Evolutionary conservation across 495 filamentous ascomycete genomes (phyloP), one percentile per base, ranked within the genome.

Genomic region (Trichoderma orchidacearum): DNA sequence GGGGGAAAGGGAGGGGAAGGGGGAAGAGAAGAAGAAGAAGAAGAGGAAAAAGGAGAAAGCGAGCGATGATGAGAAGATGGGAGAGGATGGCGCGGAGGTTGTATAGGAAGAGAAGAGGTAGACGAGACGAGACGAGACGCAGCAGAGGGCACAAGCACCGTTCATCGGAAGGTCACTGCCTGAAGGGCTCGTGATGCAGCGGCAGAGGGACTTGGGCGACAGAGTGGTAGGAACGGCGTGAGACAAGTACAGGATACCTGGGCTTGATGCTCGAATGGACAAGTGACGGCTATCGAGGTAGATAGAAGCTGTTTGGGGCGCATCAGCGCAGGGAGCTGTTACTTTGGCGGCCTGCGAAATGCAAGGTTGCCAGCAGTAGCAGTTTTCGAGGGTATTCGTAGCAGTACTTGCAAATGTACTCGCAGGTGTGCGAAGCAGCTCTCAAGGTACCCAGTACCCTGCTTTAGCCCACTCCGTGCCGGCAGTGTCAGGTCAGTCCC

Each of bases 21-120:
- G 30, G 25, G 57, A 32, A 35, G 32, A 27, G 28, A 30, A 54
- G 17, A 32, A 30, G 9, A 45, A 30, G 25, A 34, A 18, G 17
- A 25, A 30, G 38, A 28, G 21, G 35, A 30, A 41, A 57, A 30
- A 41, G 54, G 35, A 5, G 34, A 38, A 34, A 23, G 18, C 21
- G 30, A 25, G 28, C n/a, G 31, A 30, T 55, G 60, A 62, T 50
- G 56, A 58, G 60, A 31, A 57, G 54, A 58, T 57, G 53, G 52
- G 51, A 58, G 41, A 25, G 41, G 41, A 48, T 48, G 41, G 41
- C 41, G 41, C 41, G 9, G 41, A 9, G 13, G 58, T 51, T 36
- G 60, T 51, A 58, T 59, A 60, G 56, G 58, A 56, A 61, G 58
- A 27, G 7, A n/a, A 27, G 41, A 48, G 41, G 21, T 27, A 48